Percentiles rank a stretch among this genome's conserved stretches.
These are phyloP conservation scores for Tuber aestivum DNA, from an alignment of 495 filamentous ascomycete genomes.

Conservation along the genomic window DNA sequence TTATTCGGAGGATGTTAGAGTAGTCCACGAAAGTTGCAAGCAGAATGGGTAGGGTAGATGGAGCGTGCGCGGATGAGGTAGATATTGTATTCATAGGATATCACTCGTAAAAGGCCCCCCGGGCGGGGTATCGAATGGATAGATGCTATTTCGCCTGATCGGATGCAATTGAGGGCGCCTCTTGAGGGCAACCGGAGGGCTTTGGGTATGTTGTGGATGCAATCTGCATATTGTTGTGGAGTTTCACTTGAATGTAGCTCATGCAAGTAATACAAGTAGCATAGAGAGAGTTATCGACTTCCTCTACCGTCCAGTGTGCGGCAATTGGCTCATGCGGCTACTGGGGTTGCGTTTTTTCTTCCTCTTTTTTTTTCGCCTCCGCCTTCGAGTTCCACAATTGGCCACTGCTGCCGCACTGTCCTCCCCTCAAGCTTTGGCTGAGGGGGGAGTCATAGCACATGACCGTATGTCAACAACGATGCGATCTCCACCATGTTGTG, in stretches of 20 bases:
- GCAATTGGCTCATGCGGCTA: not conserved
- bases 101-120: not conserved
- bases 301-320: not conserved
- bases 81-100: not conserved
- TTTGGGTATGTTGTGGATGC: not conserved
- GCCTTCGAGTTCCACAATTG: not conserved
- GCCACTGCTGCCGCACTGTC: not conserved
- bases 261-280: not conserved
- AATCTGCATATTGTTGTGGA: not conserved
- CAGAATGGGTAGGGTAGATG: not conserved
- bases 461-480: not conserved
- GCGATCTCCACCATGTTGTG: not conserved
- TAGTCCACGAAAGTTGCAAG: not conserved
- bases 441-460: not conserved
- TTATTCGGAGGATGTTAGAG: not conserved
- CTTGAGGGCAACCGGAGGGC: not conserved
- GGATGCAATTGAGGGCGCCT: not conserved
- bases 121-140: not conserved
- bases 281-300: not conserved
- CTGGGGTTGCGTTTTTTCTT: not conserved
- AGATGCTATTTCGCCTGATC: not conserved
- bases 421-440: not conserved
- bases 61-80: not conserved
- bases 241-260: not conserved
- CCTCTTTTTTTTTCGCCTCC: not conserved